Evolutionary conservation across 2,329 filamentous ascomycete genomes (phyloP), one percentile per base, ranked within the genome.

Genomic region (Diaporthe vaccinii): DNA sequence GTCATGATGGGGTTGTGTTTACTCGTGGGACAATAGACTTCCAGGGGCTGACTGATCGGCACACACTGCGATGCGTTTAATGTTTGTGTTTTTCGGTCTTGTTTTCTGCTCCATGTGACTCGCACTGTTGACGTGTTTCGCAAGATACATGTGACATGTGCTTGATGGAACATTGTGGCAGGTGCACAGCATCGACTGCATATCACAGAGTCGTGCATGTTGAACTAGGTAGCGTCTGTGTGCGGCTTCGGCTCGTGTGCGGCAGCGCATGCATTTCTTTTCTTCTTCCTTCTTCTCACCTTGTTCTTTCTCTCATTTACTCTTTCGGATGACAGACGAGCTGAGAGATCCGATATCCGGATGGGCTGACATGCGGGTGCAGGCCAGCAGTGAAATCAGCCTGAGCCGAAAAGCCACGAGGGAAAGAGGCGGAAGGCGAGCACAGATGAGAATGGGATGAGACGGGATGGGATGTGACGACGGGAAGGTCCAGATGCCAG

Each of bases 1-100:
- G 46, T 36, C 31, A 53, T 53, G 62, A 53, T 68, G 4, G 62
- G 46, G 46, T 39, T 51, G 31, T 68, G 62, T 68, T 68, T 68
- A 20, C 31, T 39, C 53, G 62, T 22, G 17, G 44, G 62, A n/a
- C 46, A 41, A 39, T 68, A 53, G 46, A 53, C 31, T 55, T 41
- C 46, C 46, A 51, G 62, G 62, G 62, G 62, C 25, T 51, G 28
- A 68, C 44, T 36, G 62, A 68, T 49, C 28, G 62, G 3, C 44
- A 68, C 25, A 51, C 62, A 68, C 28, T 62, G 28, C 44, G 9
- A 34, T 9, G 14, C 36, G 62, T 68, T 68, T 51, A 68, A 39
- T 39, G 44, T 36, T 68, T 68, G 28, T 20, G n/a, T n/a, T 28
- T 44, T 65, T 22, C 10, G 12, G 36, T 5, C 31, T 62, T 28